A percentile compares a stretch with the other conserved stretches of the same genome.
phyloP scores from a whole-genome alignment of 2,329 filamentous ascomycete species.

The Pestalotiopsis sp. region DNA sequence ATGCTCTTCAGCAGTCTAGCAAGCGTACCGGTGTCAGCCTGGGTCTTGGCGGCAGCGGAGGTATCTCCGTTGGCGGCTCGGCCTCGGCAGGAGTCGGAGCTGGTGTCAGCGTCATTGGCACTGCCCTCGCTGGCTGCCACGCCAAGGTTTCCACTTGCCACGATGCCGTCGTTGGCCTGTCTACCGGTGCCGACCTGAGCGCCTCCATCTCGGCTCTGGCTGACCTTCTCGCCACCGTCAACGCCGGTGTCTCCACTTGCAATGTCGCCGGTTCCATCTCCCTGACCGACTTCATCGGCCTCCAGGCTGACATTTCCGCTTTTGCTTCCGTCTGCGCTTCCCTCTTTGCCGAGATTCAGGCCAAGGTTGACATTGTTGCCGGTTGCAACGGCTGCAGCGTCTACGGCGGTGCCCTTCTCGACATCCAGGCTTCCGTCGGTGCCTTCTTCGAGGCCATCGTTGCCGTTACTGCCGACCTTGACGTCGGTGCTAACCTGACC shows the following conservation, averaged over 20 bases:
- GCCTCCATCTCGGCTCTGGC: slow-evolving; percentile 10
- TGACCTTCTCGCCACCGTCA: slow-evolving; percentile 6
- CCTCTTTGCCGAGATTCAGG: slow-evolving; percentile 12
- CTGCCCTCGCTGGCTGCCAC: slow-evolving; percentile 9
- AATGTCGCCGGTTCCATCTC: slow-evolving; percentile 14
- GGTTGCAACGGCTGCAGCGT: slow-evolving; percentile 12
- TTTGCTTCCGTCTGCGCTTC: slow-evolving; percentile 5
- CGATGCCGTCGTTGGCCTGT: slow-evolving; percentile 13
- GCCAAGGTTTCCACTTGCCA: slow-evolving; percentile 1
- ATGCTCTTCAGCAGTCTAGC: not conserved
- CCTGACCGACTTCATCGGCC: slow-evolving; percentile 12
- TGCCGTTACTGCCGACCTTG: slow-evolving; percentile 21
- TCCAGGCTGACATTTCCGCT: not conserved
- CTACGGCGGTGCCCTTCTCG: slow-evolving; percentile 2
- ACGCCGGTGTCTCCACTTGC: slow-evolving; percentile 8
- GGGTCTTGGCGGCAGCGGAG: not conserved
- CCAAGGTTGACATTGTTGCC: slow-evolving; percentile 14
- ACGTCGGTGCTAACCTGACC: slow-evolving; percentile 12
- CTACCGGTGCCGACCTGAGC: slow-evolving; percentile 10
- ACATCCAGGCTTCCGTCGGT: slow-evolving; percentile 11
- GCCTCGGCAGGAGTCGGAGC: not conserved
- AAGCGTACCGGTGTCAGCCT: not conserved
- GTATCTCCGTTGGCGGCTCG: not conserved
- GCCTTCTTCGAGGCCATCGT: slow-evolving; percentile 14
- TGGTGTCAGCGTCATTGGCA: not conserved